Conservation (phyloP, 2,329 filamentous ascomycete genomes). For the Eutypella sp. region DNA sequence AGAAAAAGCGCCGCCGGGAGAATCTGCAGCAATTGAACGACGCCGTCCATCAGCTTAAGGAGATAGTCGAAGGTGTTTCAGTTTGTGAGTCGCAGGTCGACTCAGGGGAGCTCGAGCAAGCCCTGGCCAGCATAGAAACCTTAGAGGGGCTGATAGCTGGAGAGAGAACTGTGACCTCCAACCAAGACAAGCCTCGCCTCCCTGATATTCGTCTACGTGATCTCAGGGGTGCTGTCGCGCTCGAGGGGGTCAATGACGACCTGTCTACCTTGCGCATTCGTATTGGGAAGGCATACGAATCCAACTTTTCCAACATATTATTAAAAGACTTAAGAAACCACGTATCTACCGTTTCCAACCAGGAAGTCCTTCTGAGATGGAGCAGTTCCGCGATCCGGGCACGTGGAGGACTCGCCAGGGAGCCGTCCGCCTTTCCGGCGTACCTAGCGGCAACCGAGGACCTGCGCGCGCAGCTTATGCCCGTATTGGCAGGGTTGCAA, state of each 20-base stretch:
- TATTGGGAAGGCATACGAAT: conserved; percentile 83
- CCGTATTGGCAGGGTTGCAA: conserved; percentile 73
- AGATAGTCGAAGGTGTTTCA: conserved; percentile 69
- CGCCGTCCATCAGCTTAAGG: conserved; percentile 76
- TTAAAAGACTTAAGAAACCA: conserved; percentile 79
- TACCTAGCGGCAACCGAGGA: conserved; percentile 71
- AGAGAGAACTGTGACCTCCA: conserved; percentile 41
- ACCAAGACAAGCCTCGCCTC: conserved; percentile 19
- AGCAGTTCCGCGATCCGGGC: conserved; percentile 69
- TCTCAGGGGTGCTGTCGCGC: conserved; percentile 68
- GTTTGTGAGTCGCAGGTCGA: conserved; percentile 79
- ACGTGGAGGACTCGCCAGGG: conserved; percentile 61
- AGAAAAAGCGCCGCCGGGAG: conserved; percentile 73
- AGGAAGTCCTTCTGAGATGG: conserved; percentile 80
- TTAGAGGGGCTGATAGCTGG: conserved; percentile 80
- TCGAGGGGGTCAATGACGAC: conserved; percentile 75
- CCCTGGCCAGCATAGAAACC: conserved; percentile 69
- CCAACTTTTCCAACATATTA: conserved; percentile 71
- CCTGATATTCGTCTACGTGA: conserved; percentile 52
- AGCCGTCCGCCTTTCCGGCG: conserved; percentile 65
- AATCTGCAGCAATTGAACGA: conserved; percentile 80
- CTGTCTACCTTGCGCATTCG: conserved; percentile 70
- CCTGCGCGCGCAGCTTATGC: conserved; percentile 65
- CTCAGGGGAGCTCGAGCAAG: conserved; percentile 74
- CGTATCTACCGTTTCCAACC: conserved; percentile 62